Evolutionary conservation across 345 rosid genomes (phyloP).

Genomic region (Cardamine occulta): DNA sequence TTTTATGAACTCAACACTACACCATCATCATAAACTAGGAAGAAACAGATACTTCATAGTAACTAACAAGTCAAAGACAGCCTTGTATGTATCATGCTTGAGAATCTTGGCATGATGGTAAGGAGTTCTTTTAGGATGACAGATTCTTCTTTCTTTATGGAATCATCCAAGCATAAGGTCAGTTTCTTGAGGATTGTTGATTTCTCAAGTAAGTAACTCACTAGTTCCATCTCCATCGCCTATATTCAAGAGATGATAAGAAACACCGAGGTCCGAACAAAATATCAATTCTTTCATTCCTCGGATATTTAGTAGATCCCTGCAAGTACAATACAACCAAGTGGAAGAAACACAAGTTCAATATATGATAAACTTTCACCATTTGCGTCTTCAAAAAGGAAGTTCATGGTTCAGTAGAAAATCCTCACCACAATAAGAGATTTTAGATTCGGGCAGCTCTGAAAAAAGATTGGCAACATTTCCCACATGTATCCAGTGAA

Average conservation of each 20-base stretch:
- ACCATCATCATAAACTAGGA: not conserved
- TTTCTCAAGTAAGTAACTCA: constrained; percentile 1
- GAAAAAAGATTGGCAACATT: constrained; percentile 1
- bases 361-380: not conserved
- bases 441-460: constrained; percentile 20
- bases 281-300: not conserved
- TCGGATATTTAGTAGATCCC: no score
- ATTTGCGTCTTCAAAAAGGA: not conserved
- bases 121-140: not conserved
- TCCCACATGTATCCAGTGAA: not conserved
- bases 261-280: not conserved
- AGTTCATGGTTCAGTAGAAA: not conserved
- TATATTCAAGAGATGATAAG: not conserved
- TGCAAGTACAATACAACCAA: not conserved
- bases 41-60: not conserved
- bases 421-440: not conserved
- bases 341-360: not conserved
- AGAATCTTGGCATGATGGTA: constrained; percentile 5
- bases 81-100: no score
- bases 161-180: not conserved
- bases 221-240: not conserved
- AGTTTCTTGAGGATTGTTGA: constrained; percentile 11
- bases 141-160: not conserved
- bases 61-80: not conserved
- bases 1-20: not conserved